Percentiles rank a stretch among this genome's conserved stretches.
These are phyloP conservation scores for Yarrowia phangngaensis DNA, from an alignment of 805 yeast species.

Conservation along the genomic window DNA sequence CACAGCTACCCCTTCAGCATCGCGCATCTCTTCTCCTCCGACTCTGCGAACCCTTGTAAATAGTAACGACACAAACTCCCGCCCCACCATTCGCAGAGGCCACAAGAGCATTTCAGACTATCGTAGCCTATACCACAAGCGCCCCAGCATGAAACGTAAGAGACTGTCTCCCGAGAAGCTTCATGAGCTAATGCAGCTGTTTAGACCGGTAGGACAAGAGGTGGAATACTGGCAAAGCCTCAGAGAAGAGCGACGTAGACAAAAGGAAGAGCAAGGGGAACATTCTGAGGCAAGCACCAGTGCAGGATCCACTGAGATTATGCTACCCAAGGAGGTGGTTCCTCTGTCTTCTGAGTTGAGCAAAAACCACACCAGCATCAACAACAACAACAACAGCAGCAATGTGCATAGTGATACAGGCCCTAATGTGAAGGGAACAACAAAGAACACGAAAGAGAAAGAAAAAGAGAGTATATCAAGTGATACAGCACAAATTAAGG, in stretches of 20 bases:
- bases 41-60: constrained; percentile 23
- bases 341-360: not conserved
- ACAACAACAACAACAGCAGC: too few relatives aligned
- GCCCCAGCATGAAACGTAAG: constrained; percentile 21
- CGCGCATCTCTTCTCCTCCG: constrained; percentile 20
- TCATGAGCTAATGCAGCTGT: constrained; percentile 32
- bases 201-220: constrained; percentile 30
- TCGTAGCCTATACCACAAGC: constrained; percentile 7
- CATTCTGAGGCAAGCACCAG: not conserved
- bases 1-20: constrained; percentile 17
- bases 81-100: constrained; percentile 26
- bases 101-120: constrained; percentile 26
- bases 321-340: constrained; percentile 9
- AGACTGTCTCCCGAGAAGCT: constrained; percentile 33
- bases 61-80: constrained; percentile 16
- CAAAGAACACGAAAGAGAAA: not conserved
- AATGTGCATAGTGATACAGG: too few relatives aligned
- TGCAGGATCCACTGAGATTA: not conserved
- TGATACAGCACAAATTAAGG: not conserved
- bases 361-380: not conserved
- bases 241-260: constrained; percentile 19
- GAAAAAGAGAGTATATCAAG: too few relatives aligned
- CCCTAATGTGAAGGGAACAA: not conserved
- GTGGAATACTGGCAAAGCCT: constrained; percentile 24
- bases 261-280: constrained; percentile 2